Conservation (phyloP, 1,284 basidiomycete species). For the Microstroma glucosiphilum region DNA sequence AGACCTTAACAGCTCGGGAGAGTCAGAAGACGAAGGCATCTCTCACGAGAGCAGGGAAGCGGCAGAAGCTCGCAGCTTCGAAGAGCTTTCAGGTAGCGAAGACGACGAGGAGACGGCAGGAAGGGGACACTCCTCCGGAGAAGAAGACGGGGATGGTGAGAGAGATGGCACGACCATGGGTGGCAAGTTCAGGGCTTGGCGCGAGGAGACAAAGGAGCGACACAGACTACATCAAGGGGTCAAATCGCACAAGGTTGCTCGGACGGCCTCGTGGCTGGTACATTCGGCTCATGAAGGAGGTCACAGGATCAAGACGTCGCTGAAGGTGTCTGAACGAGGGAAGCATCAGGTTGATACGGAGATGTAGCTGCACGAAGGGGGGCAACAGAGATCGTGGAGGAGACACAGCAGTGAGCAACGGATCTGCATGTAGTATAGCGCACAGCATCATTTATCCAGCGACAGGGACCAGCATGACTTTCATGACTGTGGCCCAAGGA, state of each 20-base stretch:
- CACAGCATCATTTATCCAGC: no score
- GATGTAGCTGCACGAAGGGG: constrained; percentile 2
- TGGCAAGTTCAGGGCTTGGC: constrained; percentile 28
- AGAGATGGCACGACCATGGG: constrained; percentile 21
- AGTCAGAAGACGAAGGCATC: constrained; percentile 4
- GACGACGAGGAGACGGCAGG: constrained; percentile 13
- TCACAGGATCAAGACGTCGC: constrained; percentile 8
- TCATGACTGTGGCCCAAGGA: no score
- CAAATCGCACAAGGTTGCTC: constrained; percentile 26
- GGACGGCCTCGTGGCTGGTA: constrained; percentile 26
- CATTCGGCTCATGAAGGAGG: constrained; percentile 16
- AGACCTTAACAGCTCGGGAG: background rate
- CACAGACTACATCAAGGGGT: constrained; percentile 28
- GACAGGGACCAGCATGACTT: no score
- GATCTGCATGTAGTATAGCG: no score
- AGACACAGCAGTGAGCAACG: no score
- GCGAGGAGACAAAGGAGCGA: constrained; percentile 25
- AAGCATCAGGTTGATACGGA: constrained; percentile 24
- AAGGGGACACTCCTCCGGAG: background rate
- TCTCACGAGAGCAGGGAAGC: background rate
- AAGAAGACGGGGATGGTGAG: constrained; percentile 11
- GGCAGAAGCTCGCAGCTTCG: background rate
- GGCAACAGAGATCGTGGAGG: no score
- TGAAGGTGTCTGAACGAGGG: constrained; percentile 24
- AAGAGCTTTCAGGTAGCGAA: background rate